Evolutionary conservation across 768 basidiomycete genomes (phyloP).

Genomic region (Amanita subjunquillea): DNA sequence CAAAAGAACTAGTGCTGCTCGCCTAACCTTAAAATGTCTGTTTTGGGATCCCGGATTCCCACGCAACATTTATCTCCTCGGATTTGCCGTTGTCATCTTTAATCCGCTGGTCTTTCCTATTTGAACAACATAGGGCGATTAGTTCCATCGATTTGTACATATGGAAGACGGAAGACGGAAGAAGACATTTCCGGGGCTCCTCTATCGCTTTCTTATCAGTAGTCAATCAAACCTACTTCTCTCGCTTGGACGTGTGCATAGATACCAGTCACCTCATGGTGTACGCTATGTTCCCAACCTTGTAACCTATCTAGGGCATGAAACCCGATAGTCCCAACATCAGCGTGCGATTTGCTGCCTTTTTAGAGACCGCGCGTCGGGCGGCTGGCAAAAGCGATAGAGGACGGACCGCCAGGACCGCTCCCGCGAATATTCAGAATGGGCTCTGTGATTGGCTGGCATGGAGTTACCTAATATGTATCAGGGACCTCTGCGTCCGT

Average conservation of each 20-base stretch:
- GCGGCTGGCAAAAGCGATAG: neutral
- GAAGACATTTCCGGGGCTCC: neutral
- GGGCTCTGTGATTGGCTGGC: neutral
- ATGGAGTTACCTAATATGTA: neutral
- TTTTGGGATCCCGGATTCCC: neutral
- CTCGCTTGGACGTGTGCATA: too few species aligned
- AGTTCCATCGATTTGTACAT: neutral
- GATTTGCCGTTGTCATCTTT: neutral
- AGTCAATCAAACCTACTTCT: neutral
- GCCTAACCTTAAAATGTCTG: neutral
- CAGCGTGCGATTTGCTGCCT: neutral
- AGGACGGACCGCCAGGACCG: neutral
- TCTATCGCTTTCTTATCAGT: neutral
- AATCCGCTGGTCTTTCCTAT: neutral
- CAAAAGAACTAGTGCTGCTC: neutral
- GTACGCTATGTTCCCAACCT: neutral
- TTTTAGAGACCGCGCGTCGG: neutral
- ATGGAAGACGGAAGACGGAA: neutral
- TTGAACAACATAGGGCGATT: neutral
- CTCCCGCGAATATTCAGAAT: slow-evolving; percentile 1
- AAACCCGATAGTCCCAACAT: neutral
- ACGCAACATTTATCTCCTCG: neutral
- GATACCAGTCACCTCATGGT: too few species aligned
- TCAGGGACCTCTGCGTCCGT: neutral
- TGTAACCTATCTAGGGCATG: neutral